Evolutionary conservation across 345 rosid species (phyloP).

Genomic region (Citrus sp.): DNA sequence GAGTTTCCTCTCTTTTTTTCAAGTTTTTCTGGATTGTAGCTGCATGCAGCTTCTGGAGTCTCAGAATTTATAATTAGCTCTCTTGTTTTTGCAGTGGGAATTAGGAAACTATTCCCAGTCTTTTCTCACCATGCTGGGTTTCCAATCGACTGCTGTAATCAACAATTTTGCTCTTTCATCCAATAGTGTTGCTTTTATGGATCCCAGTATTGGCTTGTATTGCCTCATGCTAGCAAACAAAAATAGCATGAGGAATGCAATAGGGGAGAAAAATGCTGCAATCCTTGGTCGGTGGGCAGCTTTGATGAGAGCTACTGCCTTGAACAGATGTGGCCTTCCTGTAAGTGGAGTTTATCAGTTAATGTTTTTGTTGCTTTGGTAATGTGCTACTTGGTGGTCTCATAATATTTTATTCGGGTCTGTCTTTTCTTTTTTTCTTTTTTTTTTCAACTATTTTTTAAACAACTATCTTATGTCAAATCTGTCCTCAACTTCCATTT

Average conservation of each 20-base stretch:
- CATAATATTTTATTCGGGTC: background rate
- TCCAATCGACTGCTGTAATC: constrained; percentile 30
- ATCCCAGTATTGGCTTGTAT: constrained; percentile 74
- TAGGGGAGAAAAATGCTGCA: constrained; percentile 69
- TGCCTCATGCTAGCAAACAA: constrained; percentile 57
- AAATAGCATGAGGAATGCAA: constrained; percentile 56
- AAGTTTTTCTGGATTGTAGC: background rate
- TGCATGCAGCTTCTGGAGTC: background rate
- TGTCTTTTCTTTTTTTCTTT: background rate
- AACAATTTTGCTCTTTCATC: constrained; percentile 45
- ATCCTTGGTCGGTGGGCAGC: constrained; percentile 76
- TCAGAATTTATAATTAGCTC: constrained; percentile 10
- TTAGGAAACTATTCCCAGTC: constrained; percentile 67
- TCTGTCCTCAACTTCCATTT: background rate
- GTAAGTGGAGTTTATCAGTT: constrained; percentile 45
- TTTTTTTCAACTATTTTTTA: background rate
- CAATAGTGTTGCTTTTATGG: constrained; percentile 60
- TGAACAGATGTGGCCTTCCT: constrained; percentile 80
- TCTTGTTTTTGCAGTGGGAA: constrained; percentile 75
- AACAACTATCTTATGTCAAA: background rate
- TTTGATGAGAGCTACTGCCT: constrained; percentile 70
- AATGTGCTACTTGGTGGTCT: background rate
- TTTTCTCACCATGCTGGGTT: constrained; percentile 62
- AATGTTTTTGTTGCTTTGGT: background rate
- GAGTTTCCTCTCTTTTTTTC: background rate